phyloP scores from a whole-genome alignment of 495 filamentous ascomycete species.

The Lasiosphaeriaceae sp. region DNA sequence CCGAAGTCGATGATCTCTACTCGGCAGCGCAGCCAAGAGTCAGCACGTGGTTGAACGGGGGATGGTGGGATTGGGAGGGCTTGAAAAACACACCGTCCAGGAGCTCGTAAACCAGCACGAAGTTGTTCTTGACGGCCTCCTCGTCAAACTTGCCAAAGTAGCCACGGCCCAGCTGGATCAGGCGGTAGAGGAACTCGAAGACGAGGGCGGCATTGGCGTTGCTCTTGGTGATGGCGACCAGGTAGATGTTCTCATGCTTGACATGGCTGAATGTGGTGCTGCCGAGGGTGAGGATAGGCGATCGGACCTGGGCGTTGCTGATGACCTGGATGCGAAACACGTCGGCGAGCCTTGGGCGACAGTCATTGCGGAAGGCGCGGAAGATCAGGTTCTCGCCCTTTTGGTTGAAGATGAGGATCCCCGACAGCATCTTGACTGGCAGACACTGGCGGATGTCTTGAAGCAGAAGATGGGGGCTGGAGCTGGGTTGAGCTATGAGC shows the following conservation, averaged over 20 bases:
- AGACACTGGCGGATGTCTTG: too few species aligned
- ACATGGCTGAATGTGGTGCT: slow-evolving; percentile 99
- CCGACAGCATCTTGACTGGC: slow-evolving; percentile 74
- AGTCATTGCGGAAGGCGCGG: slow-evolving; percentile 96
- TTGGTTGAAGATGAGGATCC: slow-evolving; percentile 97
- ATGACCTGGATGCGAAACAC: slow-evolving; percentile 99
- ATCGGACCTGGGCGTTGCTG: slow-evolving; percentile 95
- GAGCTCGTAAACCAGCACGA: slow-evolving; percentile 97
- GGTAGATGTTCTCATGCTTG: slow-evolving; percentile 98
- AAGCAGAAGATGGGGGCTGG: too few species aligned
- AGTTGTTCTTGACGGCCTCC: slow-evolving; percentile 99
- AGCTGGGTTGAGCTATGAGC: not conserved
- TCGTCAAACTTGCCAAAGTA: slow-evolving; percentile 99
- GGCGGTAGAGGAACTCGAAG: slow-evolving; percentile 94
- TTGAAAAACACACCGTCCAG: slow-evolving; percentile 79
- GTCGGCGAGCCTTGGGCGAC: slow-evolving; percentile 91
- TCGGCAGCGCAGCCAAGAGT: not conserved
- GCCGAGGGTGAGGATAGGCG: slow-evolving; percentile 93
- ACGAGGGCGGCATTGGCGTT: slow-evolving; percentile 99
- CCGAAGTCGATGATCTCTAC: slow-evolving; percentile 98
- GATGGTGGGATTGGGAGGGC: too few species aligned
- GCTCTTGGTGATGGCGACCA: slow-evolving; percentile 97
- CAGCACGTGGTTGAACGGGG: too few species aligned
- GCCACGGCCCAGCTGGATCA: slow-evolving; percentile 83
- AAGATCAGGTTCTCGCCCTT: slow-evolving; percentile 99